Base-by-base conservation (phyloP, 2,329 filamentous ascomycete genomes). In the Apiospora koreana region DNA sequence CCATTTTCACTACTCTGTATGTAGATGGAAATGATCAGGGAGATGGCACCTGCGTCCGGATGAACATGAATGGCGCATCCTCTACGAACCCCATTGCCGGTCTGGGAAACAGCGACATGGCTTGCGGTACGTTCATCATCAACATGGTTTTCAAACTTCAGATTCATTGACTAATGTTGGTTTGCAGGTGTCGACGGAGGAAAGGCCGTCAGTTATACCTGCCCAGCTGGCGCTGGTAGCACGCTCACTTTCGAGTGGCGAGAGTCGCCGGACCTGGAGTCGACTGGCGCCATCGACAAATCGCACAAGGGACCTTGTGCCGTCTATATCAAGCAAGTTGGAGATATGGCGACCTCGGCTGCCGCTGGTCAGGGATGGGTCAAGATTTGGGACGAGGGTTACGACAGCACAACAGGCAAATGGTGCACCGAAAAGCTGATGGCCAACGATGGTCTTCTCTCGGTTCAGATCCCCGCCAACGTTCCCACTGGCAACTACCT, bases 341-440 rank as follows among this genome's bases (percentile, higher is more conserved):
- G 83, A 73, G 85, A 89, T 70, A 88, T 90, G 71, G 81, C 81
- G 16, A 78, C 77, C 28, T 82, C 85, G 73, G 79, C 86, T 16
- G 89, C 89, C 67, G 82, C 85, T 31, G 92, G 92, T 5, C 81
- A 84, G 67, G 92, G 92, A 48, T 95, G 92, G 93, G 93, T 94
- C 86, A 94, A 94, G 85, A 88, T 94, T 77, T 93, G 87, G 84
- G 87, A 93, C 70, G 86, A 91, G 68, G 91, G 90, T 64, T 93
- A 92, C 80, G 85, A 92, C 75, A 78, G 81, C 6, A 74, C 78
- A 6, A 83, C 83, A 1, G 79, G 83, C 38, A 83, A 88, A 77
- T 94, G 92, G 91, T 94, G 92, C 80, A 91, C 90, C 3, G 88
- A 93, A 76, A 89, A 88, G 71, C 83, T 94, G 71, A 91, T 91